Evolutionary conservation across 1,284 basidiomycete species (phyloP).

Genomic region (Rhodotorula sp.): DNA sequence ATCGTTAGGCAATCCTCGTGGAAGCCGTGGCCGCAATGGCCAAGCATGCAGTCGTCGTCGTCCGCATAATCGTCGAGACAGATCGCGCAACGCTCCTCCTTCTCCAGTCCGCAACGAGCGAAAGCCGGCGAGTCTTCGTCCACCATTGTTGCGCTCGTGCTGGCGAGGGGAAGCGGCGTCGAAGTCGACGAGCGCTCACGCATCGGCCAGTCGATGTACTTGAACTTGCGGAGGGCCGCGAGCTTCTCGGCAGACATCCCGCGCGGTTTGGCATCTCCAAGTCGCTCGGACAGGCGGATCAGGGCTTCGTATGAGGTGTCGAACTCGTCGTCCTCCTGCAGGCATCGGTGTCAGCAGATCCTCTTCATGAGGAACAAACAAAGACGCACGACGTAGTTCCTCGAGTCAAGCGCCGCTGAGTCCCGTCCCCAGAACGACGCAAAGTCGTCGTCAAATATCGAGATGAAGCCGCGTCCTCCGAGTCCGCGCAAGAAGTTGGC

Average conservation of each 20-base stretch:
- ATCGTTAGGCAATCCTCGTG: constrained; percentile 30
- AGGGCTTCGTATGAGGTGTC: constrained; percentile 35
- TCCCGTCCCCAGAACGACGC: constrained; percentile 10
- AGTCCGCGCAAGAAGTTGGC: constrained; percentile 28
- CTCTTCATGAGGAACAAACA: not conserved
- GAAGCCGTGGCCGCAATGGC: constrained; percentile 25
- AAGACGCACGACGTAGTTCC: constrained; percentile 32
- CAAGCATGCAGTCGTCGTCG: constrained; percentile 27
- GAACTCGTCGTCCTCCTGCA: constrained; percentile 37
- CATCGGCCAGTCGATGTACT: constrained; percentile 30
- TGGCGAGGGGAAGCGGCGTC: not conserved
- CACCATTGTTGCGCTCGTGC: constrained; percentile 6
- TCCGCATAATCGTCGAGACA: constrained; percentile 38
- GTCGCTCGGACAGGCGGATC: constrained; percentile 32
- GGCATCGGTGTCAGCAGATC: not conserved
- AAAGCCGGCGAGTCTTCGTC: constrained; percentile 8
- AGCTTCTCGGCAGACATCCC: constrained; percentile 23
- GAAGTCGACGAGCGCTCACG: not conserved
- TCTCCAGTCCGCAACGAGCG: constrained; percentile 33
- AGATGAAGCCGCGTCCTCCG: constrained; percentile 6
- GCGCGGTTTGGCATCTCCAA: constrained; percentile 37
- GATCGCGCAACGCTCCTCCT: constrained; percentile 32
- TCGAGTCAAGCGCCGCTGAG: constrained; percentile 28
- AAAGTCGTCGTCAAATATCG: constrained; percentile 33
- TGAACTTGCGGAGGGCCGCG: constrained; percentile 14